Percentiles rank a stretch among this genome's conserved stretches.
phyloP scores from a whole-genome alignment of 208 protist species.

The Crithidia brevicula region DNA sequence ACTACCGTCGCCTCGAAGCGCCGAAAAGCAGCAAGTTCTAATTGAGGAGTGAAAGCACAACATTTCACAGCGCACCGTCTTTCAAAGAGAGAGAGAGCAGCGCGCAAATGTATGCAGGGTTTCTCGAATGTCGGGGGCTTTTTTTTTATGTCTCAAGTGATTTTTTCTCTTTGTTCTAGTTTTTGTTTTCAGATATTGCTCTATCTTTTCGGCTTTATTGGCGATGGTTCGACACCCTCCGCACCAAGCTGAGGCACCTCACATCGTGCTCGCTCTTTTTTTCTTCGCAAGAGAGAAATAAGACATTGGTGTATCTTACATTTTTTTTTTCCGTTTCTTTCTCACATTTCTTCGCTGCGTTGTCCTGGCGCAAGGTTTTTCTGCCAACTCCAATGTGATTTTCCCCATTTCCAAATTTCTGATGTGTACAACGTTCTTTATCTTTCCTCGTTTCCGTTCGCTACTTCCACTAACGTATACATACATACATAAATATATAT shows the following conservation, averaged over 20 bases:
- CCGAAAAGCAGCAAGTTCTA: conserved; percentile 62
- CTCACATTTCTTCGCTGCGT: too few species aligned
- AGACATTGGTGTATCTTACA: not conserved
- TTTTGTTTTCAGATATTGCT: conserved; percentile 8
- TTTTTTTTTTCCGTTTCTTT: not conserved
- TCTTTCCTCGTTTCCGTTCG: not conserved
- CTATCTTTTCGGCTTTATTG: too few species aligned
- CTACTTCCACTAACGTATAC: too few species aligned
- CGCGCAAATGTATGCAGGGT: conserved; percentile 9
- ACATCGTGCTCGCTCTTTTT: not conserved
- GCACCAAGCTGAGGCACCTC: not conserved
- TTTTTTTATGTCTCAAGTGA: not conserved
- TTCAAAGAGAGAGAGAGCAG: too few species aligned
- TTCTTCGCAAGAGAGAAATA: not conserved
- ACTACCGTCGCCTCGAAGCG: conserved; percentile 64
- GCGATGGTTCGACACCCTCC: conserved; percentile 1
- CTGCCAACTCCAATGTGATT: conserved; percentile 1
- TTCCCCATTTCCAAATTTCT: not conserved
- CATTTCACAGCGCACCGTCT: too few species aligned
- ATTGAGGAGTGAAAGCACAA: too few species aligned
- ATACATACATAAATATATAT: too few species aligned
- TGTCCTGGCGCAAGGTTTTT: not conserved
- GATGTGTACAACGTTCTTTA: conserved; percentile 1
- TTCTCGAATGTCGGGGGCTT: not conserved
- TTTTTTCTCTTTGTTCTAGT: conserved; percentile 10